Percentiles rank a stretch among this genome's conserved stretches.
phyloP scores from a whole-genome alignment of 495 filamentous ascomycete species.

The Bryoglossum gracile region DNA sequence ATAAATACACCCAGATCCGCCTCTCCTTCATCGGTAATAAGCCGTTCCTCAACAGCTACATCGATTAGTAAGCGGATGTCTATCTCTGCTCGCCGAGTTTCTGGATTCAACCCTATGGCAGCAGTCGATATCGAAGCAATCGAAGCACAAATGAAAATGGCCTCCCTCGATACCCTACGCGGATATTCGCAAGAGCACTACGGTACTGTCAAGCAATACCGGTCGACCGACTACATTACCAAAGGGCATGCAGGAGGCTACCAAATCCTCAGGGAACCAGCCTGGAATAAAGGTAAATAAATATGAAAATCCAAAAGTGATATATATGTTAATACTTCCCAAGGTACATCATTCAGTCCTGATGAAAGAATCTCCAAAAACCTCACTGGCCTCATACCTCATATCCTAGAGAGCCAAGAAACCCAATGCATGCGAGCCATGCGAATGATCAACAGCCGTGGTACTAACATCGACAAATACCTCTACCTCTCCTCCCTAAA shows the following conservation, averaged over 20 bases:
- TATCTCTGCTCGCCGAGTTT: conserved; percentile 41
- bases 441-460: conserved; percentile 65
- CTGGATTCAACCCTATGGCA: conserved; percentile 46
- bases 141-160: conserved; percentile 46
- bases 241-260: conserved; percentile 43
- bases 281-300: conserved; percentile 49
- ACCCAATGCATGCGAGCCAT: conserved; percentile 49
- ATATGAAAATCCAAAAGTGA: not conserved
- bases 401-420: conserved; percentile 45
- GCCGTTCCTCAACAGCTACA: conserved; percentile 45
- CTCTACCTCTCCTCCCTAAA: conserved; percentile 85
- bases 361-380: conserved; percentile 49
- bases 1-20: conserved; percentile 46
- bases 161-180: conserved; percentile 42
- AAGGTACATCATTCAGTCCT: conserved; percentile 51
- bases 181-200: conserved; percentile 47
- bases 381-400: conserved; percentile 50
- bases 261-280: conserved; percentile 47
- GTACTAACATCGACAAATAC: conserved; percentile 85
- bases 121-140: conserved; percentile 44
- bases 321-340: conserved; percentile 3
- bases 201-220: conserved; percentile 42
- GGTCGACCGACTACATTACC: conserved; percentile 41
- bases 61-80: conserved; percentile 47
- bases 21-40: conserved; percentile 39